A percentile compares a stretch with the other conserved stretches of the same genome.
These are phyloP conservation scores for Berberis vulgaris DNA, from an alignment of 164 flowering plant species.

Conservation along the genomic window DNA sequence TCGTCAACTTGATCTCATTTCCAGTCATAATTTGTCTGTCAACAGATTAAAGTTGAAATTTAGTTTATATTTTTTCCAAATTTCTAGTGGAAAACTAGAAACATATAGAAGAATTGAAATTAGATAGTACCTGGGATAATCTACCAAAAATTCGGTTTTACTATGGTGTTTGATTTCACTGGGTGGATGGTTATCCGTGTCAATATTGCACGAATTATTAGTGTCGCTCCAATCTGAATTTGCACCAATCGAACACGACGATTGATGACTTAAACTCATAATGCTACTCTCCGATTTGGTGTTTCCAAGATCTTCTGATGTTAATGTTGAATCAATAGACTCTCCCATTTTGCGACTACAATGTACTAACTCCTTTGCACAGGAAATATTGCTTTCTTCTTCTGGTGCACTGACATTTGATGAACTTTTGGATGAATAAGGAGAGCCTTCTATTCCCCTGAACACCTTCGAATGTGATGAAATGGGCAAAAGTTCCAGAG, in stretches of 20 bases:
- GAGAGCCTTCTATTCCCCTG: slow-evolving; percentile 18
- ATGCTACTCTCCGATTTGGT: slow-evolving; percentile 9
- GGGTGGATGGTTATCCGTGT: neutral
- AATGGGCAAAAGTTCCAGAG: slow-evolving; percentile 29
- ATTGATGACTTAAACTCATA: slow-evolving; percentile 4
- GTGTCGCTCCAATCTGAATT: neutral
- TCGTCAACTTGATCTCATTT: too few species aligned
- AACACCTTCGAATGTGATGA: slow-evolving; percentile 15
- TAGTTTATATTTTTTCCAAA: too few species aligned
- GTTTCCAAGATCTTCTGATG: neutral
- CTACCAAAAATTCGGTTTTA: too few species aligned
- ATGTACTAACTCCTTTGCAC: neutral
- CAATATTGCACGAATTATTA: slow-evolving; percentile 3
- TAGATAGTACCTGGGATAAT: too few species aligned
- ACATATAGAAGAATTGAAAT: too few species aligned
- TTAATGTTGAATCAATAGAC: neutral
- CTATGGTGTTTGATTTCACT: too few species aligned
- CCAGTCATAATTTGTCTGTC: too few species aligned
- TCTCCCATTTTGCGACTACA: neutral
- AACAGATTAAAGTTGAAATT: too few species aligned
- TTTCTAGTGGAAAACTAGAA: too few species aligned
- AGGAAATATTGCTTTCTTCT: slow-evolving; percentile 14
- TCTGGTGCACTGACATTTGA: slow-evolving; percentile 15
- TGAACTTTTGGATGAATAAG: slow-evolving; percentile 23
- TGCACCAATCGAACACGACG: slow-evolving; percentile 3